Evolutionary conservation across 2,329 filamentous ascomycete species (phyloP).

Genomic region (Aureobasidium namibiae): DNA sequence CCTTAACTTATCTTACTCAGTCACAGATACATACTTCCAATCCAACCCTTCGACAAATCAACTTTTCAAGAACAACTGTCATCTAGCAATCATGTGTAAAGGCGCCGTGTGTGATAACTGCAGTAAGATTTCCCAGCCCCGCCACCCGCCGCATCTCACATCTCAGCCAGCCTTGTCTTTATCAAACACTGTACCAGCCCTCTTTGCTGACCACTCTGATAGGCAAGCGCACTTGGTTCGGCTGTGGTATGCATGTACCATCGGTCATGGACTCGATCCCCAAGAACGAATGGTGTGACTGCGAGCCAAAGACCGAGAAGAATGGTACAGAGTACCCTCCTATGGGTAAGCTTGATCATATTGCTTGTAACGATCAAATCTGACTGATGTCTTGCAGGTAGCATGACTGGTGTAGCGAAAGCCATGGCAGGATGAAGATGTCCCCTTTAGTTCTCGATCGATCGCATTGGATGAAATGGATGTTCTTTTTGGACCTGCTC

Average conservation of each 20-base stretch:
- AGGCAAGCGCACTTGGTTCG: constrained; percentile 28
- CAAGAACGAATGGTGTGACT: constrained; percentile 54
- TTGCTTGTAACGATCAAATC: not conserved
- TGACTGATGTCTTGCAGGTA: constrained; percentile 18
- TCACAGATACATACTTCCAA: not conserved
- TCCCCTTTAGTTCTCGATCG: not conserved
- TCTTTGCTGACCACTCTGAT: constrained; percentile 10
- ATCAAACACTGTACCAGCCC: constrained; percentile 10
- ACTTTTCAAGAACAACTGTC: no score
- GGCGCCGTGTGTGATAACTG: constrained; percentile 55
- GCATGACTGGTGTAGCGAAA: constrained; percentile 24
- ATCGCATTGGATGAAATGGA: not conserved
- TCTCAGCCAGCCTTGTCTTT: constrained; percentile 11
- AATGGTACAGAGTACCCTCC: constrained; percentile 25
- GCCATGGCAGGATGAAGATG: constrained; percentile 21
- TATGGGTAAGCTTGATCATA: constrained; percentile 12
- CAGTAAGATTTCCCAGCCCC: constrained; percentile 32
- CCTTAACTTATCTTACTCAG: not conserved
- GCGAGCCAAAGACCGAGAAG: constrained; percentile 53
- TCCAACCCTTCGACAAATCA: not conserved
- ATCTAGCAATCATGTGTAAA: constrained; percentile 53
- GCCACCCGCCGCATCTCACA: not conserved
- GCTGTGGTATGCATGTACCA: constrained; percentile 24
- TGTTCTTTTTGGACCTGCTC: not conserved
- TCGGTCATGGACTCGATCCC: constrained; percentile 54